Conservation (phyloP, 1,139 yeast species). For the Neolecta irregularis region DNA sequence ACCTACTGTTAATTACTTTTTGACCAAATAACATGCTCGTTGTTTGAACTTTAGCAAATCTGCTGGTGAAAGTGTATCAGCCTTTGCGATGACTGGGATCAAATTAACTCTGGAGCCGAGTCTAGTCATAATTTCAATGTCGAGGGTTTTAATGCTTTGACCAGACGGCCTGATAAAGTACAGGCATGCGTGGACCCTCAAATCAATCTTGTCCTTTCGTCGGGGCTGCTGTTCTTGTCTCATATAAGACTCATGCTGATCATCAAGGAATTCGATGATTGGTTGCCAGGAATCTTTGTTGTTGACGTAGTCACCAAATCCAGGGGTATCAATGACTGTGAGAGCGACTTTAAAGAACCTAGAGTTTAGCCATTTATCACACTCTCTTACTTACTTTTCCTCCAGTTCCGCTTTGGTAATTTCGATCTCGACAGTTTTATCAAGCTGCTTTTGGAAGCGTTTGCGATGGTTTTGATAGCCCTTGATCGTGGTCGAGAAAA, state of each 20-base stretch:
- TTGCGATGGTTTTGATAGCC: slow-evolving; percentile 43
- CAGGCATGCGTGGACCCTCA: slow-evolving; percentile 88
- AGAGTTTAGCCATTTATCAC: not conserved
- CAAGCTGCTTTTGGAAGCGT: slow-evolving; percentile 59
- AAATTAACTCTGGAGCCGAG: slow-evolving; percentile 78
- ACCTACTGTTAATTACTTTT: slow-evolving; percentile 20
- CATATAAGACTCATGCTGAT: slow-evolving; percentile 89
- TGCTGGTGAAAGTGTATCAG: slow-evolving; percentile 74
- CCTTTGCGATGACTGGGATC: slow-evolving; percentile 88
- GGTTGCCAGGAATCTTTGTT: slow-evolving; percentile 90
- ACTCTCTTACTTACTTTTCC: slow-evolving; percentile 44
- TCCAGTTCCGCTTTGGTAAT: slow-evolving; percentile 81
- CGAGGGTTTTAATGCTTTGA: slow-evolving; percentile 83
- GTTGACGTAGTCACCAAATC: slow-evolving; percentile 92
- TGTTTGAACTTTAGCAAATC: slow-evolving; percentile 73
- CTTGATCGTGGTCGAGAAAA: slow-evolving; percentile 47
- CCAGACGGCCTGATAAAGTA: slow-evolving; percentile 95
- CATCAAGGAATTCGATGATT: slow-evolving; percentile 83
- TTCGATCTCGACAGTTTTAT: slow-evolving; percentile 82
- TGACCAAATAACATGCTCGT: slow-evolving; percentile 27
- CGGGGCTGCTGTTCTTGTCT: slow-evolving; percentile 92
- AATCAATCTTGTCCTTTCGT: slow-evolving; percentile 43
- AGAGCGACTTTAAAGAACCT: slow-evolving; percentile 53
- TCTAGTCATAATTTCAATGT: slow-evolving; percentile 82
- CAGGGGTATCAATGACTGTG: slow-evolving; percentile 91